Base-by-base conservation (phyloP, 225 moss, liverwort and hornwort species). In the Asterella californica region DNA sequence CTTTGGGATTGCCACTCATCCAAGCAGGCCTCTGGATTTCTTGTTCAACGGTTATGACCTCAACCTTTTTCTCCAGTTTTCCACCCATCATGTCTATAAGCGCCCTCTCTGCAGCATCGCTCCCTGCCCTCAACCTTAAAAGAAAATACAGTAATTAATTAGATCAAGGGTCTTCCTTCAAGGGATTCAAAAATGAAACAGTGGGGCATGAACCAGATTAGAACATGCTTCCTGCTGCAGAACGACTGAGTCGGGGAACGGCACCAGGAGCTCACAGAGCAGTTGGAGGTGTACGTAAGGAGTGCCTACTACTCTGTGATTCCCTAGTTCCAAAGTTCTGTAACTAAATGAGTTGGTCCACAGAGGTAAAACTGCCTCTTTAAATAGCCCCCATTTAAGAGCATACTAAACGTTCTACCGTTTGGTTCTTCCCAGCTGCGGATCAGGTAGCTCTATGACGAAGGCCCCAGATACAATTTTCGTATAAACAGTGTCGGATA, bases 51-150 rank as follows among this genome's bases (percentile, higher is more conserved):
- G 86, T 62, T 27, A 6, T 81, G 72, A 92, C 81, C 81, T 94
- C 94, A 52, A 97, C 84, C 65, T 92, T 97, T 34, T 94, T 94
- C 79, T 93, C 96, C 49, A 97, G 54, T 79, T 91, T 94, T 36
- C 93, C 94, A 12, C 90, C 90, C 96, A 97, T 97, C 96, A 97
- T 97, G 32, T 97, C 94, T 0, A 88, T n/a, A 24, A 97, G 81
- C 72, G 94, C 96, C 78, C 87, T 82, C 21, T 93, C 89, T 9
- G 84, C 82, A 37, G 88, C 86, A 88, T 94, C 85, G 78, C 87
- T 92, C 37, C 81, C 33, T 72, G 70, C 88, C 59, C 69, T 75
- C 61, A 94, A 62, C 84, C 96, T 96, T 79, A 64, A 65, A 60
- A 76, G 11, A 25, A 14, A 22, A 10, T 25, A 5, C 71, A 42